These are phyloP conservation scores for Halophytophthora polymorphica DNA, from an alignment of 352 stramenopile species.

Conservation along the genomic window DNA sequence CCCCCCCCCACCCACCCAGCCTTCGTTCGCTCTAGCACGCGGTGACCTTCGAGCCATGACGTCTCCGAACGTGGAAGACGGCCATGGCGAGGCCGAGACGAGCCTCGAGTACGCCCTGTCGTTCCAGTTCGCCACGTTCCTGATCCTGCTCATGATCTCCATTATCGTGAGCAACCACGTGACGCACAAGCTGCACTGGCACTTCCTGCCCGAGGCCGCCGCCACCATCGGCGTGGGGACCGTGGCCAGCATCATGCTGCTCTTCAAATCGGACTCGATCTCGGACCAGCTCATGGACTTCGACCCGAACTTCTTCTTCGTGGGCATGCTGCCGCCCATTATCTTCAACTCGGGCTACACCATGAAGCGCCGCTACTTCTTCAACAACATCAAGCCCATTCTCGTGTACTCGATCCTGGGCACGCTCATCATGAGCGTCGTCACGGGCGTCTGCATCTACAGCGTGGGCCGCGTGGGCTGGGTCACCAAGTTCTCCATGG, in stretches of 20 bases:
- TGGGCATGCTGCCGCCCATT: slow-evolving; percentile 90
- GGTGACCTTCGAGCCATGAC: slow-evolving; percentile 9
- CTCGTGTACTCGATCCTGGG: slow-evolving; percentile 88
- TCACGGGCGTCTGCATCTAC: slow-evolving; percentile 79
- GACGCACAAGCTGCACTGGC: slow-evolving; percentile 68
- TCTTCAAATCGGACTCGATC: slow-evolving; percentile 67
- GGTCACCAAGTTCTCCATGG: slow-evolving; percentile 77
- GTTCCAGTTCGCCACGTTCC: slow-evolving; percentile 73
- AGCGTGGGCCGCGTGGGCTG: slow-evolving; percentile 55
- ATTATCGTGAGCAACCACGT: slow-evolving; percentile 82
- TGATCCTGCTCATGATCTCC: slow-evolving; percentile 69
- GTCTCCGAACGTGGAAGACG: slow-evolving; percentile 3
- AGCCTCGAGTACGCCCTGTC: slow-evolving; percentile 78
- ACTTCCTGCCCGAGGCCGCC: slow-evolving; percentile 70
- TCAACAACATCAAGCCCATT: slow-evolving; percentile 90
- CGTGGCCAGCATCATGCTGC: slow-evolving; percentile 50
- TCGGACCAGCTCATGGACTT: slow-evolving; percentile 83
- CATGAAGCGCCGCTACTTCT: slow-evolving; percentile 91
- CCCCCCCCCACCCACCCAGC: too few relatives aligned
- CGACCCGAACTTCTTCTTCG: slow-evolving; percentile 92
- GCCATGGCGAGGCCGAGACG: slow-evolving; percentile 35
- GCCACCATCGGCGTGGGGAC: slow-evolving; percentile 65
- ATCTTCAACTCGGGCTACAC: slow-evolving; percentile 95
- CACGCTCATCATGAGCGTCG: slow-evolving; percentile 88
- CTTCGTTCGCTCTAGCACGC: neutral